These are phyloP conservation scores for Letharia lupina DNA, from an alignment of 495 filamentous ascomycete genomes.

Conservation along the genomic window DNA sequence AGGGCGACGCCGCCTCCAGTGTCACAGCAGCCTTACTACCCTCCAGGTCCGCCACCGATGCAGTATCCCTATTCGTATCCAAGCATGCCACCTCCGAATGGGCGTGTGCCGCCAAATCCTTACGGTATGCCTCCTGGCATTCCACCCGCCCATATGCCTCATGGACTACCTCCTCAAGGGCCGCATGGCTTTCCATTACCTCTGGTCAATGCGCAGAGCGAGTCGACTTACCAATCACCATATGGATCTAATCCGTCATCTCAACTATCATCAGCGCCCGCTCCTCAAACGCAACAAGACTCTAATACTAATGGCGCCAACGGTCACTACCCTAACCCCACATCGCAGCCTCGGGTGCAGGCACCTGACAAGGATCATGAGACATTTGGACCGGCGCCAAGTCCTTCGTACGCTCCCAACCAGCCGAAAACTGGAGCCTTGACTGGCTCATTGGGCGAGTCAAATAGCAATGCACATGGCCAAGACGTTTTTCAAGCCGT, in stretches of 20 bases:
- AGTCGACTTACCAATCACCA: slow-evolving; percentile 26
- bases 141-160: slow-evolving; percentile 27
- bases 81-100: slow-evolving; percentile 31
- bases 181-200: slow-evolving; percentile 19
- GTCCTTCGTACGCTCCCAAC: slow-evolving; percentile 23
- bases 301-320: slow-evolving; percentile 12
- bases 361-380: slow-evolving; percentile 14
- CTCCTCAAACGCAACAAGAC: slow-evolving; percentile 15
- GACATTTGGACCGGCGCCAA: slow-evolving; percentile 10
- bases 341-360: slow-evolving; percentile 1
- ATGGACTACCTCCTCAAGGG: slow-evolving; percentile 25
- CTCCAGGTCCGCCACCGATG: slow-evolving; percentile 27
- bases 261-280: slow-evolving; percentile 13
- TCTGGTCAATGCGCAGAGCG: slow-evolving; percentile 20
- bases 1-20: slow-evolving; percentile 47
- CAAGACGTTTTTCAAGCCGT: slow-evolving; percentile 17
- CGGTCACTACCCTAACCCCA: not conserved
- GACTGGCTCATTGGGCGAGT: slow-evolving; percentile 2
- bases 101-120: slow-evolving; percentile 37
- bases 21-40: slow-evolving; percentile 30
- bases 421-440: slow-evolving; percentile 21
- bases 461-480: slow-evolving; percentile 1
- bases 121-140: slow-evolving; percentile 27
- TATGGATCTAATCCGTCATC: slow-evolving; percentile 21
- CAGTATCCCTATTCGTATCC: slow-evolving; percentile 22